Evolutionary conservation across 2,329 filamentous ascomycete species (phyloP).

Genomic region (Fusarium sp.): DNA sequence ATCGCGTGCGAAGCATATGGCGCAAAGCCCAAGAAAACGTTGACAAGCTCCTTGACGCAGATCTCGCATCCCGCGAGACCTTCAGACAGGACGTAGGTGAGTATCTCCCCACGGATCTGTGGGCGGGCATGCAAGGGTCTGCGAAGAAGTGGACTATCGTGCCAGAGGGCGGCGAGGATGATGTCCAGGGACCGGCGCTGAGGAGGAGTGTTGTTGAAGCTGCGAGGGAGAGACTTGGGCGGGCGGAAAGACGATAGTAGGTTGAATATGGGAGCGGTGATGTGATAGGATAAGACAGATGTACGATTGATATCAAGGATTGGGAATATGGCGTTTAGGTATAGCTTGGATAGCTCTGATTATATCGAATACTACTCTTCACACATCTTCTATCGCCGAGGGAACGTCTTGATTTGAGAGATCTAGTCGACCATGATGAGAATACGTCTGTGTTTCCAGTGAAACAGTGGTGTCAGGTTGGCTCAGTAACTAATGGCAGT

Average conservation of each 20-base stretch:
- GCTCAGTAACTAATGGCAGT: neutral
- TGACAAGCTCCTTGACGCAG: conserved; percentile 78
- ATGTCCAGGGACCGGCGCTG: conserved; percentile 27
- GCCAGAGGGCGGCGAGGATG: conserved; percentile 44
- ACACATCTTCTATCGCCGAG: neutral
- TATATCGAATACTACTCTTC: conserved; percentile 12
- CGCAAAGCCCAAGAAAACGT: conserved; percentile 82
- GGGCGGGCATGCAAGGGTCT: conserved; percentile 78
- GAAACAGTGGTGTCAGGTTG: no score
- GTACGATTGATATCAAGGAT: conserved; percentile 22
- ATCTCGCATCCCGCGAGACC: conserved; percentile 77
- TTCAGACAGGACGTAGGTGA: conserved; percentile 88
- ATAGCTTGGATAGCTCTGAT: neutral
- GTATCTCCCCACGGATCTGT: conserved; percentile 88
- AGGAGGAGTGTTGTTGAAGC: conserved; percentile 45
- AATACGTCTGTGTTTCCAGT: neutral
- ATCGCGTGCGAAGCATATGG: conserved; percentile 79
- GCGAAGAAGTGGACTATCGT: conserved; percentile 66
- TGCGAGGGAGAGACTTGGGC: conserved; percentile 37
- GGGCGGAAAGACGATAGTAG: conserved; percentile 18
- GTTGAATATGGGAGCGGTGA: neutral
- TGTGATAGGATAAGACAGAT: neutral
- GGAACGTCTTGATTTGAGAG: neutral
- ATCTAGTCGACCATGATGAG: neutral
- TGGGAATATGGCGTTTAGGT: conserved; percentile 6